Evolutionary conservation across 352 stramenopile species (phyloP), one percentile per base, ranked within the genome.

Genomic region (Phytophthora constricta): DNA sequence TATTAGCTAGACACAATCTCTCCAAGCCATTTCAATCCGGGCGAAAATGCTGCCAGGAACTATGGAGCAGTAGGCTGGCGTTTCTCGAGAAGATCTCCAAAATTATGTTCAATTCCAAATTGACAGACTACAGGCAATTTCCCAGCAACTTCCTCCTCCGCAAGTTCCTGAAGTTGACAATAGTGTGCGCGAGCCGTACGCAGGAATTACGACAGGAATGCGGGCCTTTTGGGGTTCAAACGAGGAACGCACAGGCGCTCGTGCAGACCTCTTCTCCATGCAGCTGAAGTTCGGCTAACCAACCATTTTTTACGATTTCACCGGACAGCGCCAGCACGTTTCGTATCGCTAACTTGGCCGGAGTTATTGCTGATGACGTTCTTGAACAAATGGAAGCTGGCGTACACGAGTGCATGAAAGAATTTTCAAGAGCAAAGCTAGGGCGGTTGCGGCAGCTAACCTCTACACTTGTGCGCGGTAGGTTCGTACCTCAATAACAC

Each of bases 221-320:
- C n/a, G 34, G 13, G 31, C 50, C 11, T 48, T 23, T 37, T 48
- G 50, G 34, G 20, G 50, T 5, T 48, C 50, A 23, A 58, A 58
- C 23, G 1, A 58, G 33, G 50, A 58, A 9, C 31, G 50, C 16
- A 13, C 34, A 48, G 13, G 16, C 5, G 33, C 33, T 37, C 50
- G 50, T 13, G 8, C 19, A 11, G 20, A 47, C 9, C 13, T 58
- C 19, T 48, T 58, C n/a, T 48, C 50, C 2, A 58, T 47, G 50
- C 33, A 58, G 22, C 33, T 58, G 2, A 1, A 47, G 9, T 33
- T 39, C 5, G 50, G 50, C 5, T 20, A 58, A 37, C 33, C 50
- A 3, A 33, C 33, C n/a, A n/a, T 58, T 14, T 48, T 22, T 22
- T 41, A 8, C 17, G 31, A 13, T 39, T 13, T 39, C 31, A 39